These are phyloP conservation scores for Mortierella sp. DNA, from an alignment of 371 early-diverging fungal genomes.

Conservation along the genomic window DNA sequence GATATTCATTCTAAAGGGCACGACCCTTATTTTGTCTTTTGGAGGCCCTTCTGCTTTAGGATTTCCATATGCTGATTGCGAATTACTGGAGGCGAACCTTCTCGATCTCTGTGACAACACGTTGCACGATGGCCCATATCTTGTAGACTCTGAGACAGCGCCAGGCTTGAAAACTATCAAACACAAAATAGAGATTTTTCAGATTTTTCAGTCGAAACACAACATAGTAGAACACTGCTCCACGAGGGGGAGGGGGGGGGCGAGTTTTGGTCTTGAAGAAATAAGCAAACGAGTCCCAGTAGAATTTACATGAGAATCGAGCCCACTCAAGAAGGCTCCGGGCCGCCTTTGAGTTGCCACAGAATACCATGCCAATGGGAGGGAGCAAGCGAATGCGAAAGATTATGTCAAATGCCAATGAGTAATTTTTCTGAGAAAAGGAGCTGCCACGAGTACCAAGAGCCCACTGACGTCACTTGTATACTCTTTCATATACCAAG, in stretches of 20 bases:
- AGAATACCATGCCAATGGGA: constrained; percentile 22
- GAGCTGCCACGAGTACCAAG: too few species aligned
- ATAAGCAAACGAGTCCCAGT: not conserved
- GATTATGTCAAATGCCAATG: constrained; percentile 1
- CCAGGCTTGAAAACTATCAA: not conserved
- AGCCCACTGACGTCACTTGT: not conserved
- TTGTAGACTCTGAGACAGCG: not conserved
- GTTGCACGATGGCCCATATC: not conserved
- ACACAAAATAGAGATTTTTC: too few species aligned
- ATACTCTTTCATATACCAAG: not conserved
- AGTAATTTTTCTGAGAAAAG: not conserved
- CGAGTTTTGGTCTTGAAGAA: not conserved
- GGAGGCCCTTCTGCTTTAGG: constrained; percentile 56
- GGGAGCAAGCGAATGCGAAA: not conserved
- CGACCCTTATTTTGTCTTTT: constrained; percentile 62
- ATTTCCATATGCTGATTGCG: constrained; percentile 28
- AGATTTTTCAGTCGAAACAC: too few species aligned
- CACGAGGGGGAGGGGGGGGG: not conserved
- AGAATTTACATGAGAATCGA: constrained; percentile 19
- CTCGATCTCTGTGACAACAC: not conserved
- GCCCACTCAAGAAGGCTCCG: constrained; percentile 18
- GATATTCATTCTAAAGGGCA: constrained; percentile 70
- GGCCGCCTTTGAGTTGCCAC: constrained; percentile 20
- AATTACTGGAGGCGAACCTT: constrained; percentile 17
- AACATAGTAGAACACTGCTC: not conserved